Conservation (phyloP, 306 rosid species). For the Quercus robur region DNA sequence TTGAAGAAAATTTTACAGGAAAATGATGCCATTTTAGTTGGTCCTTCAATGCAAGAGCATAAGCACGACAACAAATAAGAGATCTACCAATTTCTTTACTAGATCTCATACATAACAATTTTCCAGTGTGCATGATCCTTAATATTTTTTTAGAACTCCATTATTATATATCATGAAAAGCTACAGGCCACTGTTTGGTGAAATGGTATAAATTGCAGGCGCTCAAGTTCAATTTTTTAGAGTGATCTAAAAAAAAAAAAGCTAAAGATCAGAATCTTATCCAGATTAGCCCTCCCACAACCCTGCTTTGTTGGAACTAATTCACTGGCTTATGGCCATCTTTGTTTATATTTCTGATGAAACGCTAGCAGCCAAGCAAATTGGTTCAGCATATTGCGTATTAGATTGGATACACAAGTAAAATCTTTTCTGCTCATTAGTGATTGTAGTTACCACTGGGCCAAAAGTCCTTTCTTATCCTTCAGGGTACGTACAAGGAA, state of each 20-base stretch:
- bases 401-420: no score
- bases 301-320: not conserved
- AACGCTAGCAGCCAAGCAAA: not conserved
- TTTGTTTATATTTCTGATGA: not conserved
- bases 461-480: no score
- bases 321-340: not conserved
- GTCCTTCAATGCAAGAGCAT: not conserved
- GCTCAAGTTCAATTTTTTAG: not conserved
- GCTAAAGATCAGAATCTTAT: not conserved
- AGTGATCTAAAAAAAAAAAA: not conserved
- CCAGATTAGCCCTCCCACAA: not conserved
- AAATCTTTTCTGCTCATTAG: no score
- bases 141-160: no score
- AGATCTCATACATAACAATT: no score
- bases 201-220: not conserved
- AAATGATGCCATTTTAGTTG: not conserved
- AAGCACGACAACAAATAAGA: no score
- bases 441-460: no score
- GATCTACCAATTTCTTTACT: no score
- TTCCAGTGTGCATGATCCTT: no score
- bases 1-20: not conserved
- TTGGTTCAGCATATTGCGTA: no score
- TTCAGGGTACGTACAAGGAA: no score
- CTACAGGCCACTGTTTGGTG: not conserved
- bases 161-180: not conserved